Conservation (phyloP, 73 alveolate genomes). For the Stentor coeruleus region DNA sequence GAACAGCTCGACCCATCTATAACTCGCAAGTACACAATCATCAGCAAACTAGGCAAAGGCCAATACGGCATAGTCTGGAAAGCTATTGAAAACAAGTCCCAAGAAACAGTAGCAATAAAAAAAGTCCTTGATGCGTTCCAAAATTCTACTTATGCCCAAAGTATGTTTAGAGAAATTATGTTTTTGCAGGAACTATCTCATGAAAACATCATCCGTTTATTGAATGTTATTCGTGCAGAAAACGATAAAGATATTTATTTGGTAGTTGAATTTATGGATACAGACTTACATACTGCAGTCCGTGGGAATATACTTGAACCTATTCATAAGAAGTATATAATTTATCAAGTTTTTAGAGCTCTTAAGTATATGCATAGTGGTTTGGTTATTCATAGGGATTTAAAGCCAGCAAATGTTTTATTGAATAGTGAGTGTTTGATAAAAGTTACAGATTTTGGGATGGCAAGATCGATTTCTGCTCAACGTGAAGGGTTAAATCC, state of each 20-base stretch:
- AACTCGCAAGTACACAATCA: conserved; percentile 54
- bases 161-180: conserved; percentile 94
- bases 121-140: conserved; percentile 93
- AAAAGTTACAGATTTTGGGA: conserved; percentile 81
- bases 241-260: conserved; percentile 74
- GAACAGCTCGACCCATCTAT: conserved; percentile 54
- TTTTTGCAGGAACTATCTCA: conserved; percentile 84
- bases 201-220: conserved; percentile 79
- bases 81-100: conserved; percentile 50
- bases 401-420: conserved; percentile 75
- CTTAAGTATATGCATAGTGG: conserved; percentile 71
- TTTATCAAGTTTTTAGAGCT: conserved; percentile 72
- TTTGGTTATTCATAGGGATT: conserved; percentile 77
- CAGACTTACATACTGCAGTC: conserved; percentile 81
- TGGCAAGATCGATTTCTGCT: conserved; percentile 63
- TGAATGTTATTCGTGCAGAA: conserved; percentile 78
- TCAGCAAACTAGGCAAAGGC: conserved; percentile 55
- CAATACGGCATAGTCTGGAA: conserved; percentile 64
- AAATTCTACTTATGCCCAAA: conserved; percentile 96
- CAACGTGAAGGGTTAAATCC: conserved; percentile 56
- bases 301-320: conserved; percentile 92
- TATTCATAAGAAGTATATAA: conserved; percentile 67
- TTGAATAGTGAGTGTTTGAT: conserved; percentile 72
- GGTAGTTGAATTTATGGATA: conserved; percentile 91
- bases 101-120: conserved; percentile 80